phyloP scores from a whole-genome alignment of 345 rosid species.

The Populus deltoides region DNA sequence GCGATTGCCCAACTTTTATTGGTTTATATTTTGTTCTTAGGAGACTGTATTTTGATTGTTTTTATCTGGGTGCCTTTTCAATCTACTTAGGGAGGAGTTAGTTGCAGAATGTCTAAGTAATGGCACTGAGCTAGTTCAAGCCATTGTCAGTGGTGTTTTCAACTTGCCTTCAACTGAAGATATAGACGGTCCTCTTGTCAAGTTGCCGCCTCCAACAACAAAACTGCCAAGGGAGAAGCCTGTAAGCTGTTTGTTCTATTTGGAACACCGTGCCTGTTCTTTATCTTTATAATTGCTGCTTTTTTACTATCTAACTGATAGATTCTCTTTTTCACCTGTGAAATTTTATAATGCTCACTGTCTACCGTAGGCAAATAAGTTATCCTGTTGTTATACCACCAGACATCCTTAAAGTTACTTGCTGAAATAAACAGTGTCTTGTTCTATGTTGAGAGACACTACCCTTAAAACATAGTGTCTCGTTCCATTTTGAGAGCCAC shows the following conservation, averaged over 20 bases:
- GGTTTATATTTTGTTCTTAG: neutral
- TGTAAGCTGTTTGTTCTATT: conserved; percentile 36
- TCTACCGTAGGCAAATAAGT: no score
- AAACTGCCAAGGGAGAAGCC: conserved; percentile 86
- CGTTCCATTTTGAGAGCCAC: no score
- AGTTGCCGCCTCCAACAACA: conserved; percentile 68
- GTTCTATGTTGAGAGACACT: no score
- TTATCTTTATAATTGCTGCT: no score
- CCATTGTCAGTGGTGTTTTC: conserved; percentile 59
- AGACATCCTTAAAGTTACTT: no score
- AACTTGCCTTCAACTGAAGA: conserved; percentile 75
- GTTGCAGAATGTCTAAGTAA: conserved; percentile 51
- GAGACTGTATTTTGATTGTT: neutral
- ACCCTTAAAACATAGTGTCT: no score
- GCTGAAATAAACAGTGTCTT: no score
- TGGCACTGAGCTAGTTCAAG: conserved; percentile 74
- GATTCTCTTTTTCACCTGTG: no score
- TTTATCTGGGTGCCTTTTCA: neutral
- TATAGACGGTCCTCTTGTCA: conserved; percentile 72
- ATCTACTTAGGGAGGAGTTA: conserved; percentile 58
- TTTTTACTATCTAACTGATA: no score
- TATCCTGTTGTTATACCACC: no score
- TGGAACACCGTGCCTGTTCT: no score
- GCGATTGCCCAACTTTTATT: neutral
- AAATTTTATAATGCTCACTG: no score